A percentile compares a stretch with the other conserved stretches of the same genome.
Conservation (phyloP, 306 rosid species). For the Fragaria nilgerrensis region DNA sequence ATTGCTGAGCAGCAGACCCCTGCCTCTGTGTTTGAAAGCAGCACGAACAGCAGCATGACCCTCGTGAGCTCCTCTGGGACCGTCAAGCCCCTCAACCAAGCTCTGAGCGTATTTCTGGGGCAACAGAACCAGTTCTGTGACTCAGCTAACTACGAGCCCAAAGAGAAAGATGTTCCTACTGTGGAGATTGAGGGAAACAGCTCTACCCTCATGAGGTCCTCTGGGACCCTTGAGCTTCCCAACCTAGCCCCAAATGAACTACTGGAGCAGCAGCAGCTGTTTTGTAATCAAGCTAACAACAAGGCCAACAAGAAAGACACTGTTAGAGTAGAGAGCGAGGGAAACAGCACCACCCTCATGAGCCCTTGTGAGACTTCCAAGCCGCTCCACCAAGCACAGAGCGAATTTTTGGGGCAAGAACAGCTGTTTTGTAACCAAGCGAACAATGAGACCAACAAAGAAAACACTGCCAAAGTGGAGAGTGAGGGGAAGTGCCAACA, state of each 20-base stretch:
- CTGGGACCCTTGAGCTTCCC: background rate
- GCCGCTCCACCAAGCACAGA: background rate
- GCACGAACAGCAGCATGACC: constrained; percentile 19
- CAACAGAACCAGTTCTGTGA: background rate
- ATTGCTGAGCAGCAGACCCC: constrained; percentile 38
- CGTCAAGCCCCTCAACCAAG: background rate
- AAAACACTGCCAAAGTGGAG: background rate
- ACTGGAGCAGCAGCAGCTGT: background rate
- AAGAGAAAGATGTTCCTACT: background rate
- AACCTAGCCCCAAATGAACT: background rate
- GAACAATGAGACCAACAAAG: background rate
- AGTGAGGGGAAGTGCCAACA: background rate
- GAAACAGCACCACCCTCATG: background rate
- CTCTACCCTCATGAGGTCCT: background rate
- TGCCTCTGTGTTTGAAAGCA: constrained; percentile 43
- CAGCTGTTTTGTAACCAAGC: background rate
- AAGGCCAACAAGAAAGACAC: background rate
- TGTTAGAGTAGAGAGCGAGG: background rate
- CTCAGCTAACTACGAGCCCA: background rate
- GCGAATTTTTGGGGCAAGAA: background rate
- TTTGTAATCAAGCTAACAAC: background rate
- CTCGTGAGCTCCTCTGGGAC: background rate
- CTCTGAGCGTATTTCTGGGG: background rate
- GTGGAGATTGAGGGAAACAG: background rate
- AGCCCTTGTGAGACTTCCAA: background rate